Base-by-base conservation (phyloP, 306 rosid species). In the Castanea crenata region DNA sequence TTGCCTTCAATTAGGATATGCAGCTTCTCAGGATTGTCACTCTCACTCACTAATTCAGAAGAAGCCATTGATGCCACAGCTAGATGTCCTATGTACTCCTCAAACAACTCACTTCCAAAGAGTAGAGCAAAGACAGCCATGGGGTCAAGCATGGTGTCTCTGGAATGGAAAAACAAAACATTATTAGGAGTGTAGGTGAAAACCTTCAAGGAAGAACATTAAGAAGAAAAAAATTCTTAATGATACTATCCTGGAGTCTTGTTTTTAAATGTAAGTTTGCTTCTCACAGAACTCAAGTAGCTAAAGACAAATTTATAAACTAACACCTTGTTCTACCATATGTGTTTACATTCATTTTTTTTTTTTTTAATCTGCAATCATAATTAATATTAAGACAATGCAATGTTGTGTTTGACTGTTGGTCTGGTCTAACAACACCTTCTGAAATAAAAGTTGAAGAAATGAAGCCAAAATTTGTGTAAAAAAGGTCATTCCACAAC, bases 41-140 rank as follows among this genome's bases (percentile, higher is more conserved):
- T 80, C 79, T 91, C 94, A 54, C 79, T 86, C 1, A 76, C 85
- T 62, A 91, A 72, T 59, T 87, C 98, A 69, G 98, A 90, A 76
- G 98, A 89, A 78, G 98, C 92, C 97, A 95, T 91, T 11, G 99
- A 90, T 77, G 98, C 96, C 68, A 93, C 97, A 64, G 97, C 94
- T 75, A 93, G 79, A 84, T 92, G 98, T 74, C 99, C 98, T 55
- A 90, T 56, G 57, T 93, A 95, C 82, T 92, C 94, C 87, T 95
- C 99, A 83, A 95, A 95, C 81, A 91, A 76, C 84, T 93, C 98
- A 81, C 97, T 93, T 81, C 99, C 98, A 74, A 95, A 93, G 65
- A 91, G 92, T 78, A 91, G 87, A 34, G 98, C 90, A 73, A 95
- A 95, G 62, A 95, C 94, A 57, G 98, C 94, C 72, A 80, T 90